Evolutionary conservation across 1,284 basidiomycete species (phyloP), one percentile per base, ranked within the genome.

Genomic region (Mycena citricolor): DNA sequence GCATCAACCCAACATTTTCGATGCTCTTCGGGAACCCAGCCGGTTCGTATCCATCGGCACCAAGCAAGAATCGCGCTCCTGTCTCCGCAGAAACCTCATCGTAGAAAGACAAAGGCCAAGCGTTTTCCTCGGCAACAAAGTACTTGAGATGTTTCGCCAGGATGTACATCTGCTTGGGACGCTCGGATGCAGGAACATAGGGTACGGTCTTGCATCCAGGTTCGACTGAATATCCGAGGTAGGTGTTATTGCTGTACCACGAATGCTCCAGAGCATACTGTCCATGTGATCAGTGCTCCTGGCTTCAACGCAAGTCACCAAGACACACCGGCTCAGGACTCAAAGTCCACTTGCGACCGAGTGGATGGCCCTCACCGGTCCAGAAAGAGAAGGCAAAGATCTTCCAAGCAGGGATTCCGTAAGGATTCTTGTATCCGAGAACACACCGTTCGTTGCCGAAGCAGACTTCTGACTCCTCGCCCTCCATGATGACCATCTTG

Each of bases 201-300:
- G 57, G 60, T 6, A 58, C 54, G 14, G 48, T 44, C 13, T 44
- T 42, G 47, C 67, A 68, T 0, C 57, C 50, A 14, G 45, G 36
- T 48, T 68, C 64, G 46, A 70, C 58, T 26, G 61, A 64, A 40
- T 69, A 70, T 33, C 67, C 65, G 4, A 68, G 49, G 49, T 64
- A 68, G 24, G 56, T 47, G 49, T 61, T 63, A 17, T 23, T 32
- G 34, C n/a, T n/a, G n/a, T n/a, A n/a, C n/a, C 35, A 13, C 44
- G 30, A 8, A 44, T 45, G 32, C 56, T 54, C 51, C 54, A 19
- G 5, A 46, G 4, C 8, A 38, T 26, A 1, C 12, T 38, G 16
- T 17, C 39, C 25, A n/a, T 52, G 42, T 64, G 64, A 67, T 42
- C 61, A 68, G 49, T 59, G 57, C 30, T 66, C 62, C 16, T 48